Evolutionary conservation across 768 basidiomycete species (phyloP).

Genomic region (Lactarius sanguifluus): DNA sequence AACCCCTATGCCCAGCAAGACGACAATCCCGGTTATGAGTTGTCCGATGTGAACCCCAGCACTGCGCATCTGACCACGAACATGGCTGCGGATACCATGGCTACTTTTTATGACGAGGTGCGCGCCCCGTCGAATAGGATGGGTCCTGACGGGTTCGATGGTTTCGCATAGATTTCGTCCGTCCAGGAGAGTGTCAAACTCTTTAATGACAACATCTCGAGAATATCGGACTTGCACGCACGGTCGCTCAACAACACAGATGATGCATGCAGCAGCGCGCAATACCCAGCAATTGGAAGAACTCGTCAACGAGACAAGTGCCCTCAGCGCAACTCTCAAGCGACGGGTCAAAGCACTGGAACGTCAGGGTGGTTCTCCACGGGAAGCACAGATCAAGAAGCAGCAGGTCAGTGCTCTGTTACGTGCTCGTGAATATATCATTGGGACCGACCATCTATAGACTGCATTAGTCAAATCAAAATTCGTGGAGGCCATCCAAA

Average conservation of each 20-base stretch:
- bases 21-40: conserved; percentile 58
- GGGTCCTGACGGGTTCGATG: not conserved
- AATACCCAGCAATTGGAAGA: conserved; percentile 52
- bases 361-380: conserved; percentile 39
- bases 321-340: conserved; percentile 56
- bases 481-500: conserved; percentile 74
- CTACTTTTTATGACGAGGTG: conserved; percentile 74
- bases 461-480: conserved; percentile 60
- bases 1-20: conserved; percentile 73
- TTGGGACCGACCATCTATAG: conserved; percentile 37
- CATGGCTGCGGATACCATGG: conserved; percentile 53
- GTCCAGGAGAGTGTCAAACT: conserved; percentile 47
- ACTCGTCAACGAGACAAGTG: conserved; percentile 58
- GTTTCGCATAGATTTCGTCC: conserved; percentile 42
- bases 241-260: conserved; percentile 52
- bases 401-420: conserved; percentile 41
- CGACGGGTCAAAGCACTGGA: conserved; percentile 59
- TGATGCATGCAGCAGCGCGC: conserved; percentile 44
- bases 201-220: conserved; percentile 47
- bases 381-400: conserved; percentile 50
- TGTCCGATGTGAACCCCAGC: conserved; percentile 64
- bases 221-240: conserved; percentile 50
- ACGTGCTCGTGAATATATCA: not conserved
- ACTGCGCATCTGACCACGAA: conserved; percentile 40
- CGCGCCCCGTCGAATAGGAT: conserved; percentile 28